Base-by-base conservation (phyloP, 495 filamentous ascomycete species). In the Xylaria flabelliformis region DNA sequence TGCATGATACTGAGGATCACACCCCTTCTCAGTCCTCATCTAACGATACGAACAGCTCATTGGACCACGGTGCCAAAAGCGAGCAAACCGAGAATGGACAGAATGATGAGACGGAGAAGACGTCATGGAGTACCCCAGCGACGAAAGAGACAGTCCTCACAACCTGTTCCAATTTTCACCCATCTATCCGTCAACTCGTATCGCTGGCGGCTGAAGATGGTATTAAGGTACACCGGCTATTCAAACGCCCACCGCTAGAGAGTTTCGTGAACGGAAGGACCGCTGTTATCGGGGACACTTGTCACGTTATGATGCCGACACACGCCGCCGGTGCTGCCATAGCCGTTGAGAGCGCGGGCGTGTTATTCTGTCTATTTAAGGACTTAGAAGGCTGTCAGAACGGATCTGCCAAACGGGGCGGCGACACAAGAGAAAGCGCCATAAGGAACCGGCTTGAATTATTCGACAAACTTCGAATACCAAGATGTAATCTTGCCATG, bases 401-500 rank as follows among this genome's bases (percentile, higher is more conserved):
- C 34, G n/a, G 21, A 24, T 21, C 24, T 21, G 59, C 58, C 32
- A 34, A 32, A 15, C 4, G 41, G 13, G 4, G 6, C 26, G n/a
- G 13, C 9, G 6, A 55, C 19, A 12, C 13, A 3, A 74, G 74
- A 58, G 41, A 46, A 34, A 21, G n/a, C 1, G 4, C 62, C 42
- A 53, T 72, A 29, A 66, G 24, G 41, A 15, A 21, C 19, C 63
- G 78, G 0, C 67, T 81, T 59, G 36, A 46, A 12, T 17, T 78
- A 6, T 81, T 80, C 17, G 75, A 80, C 51, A 72, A 68, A 32
- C 64, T 81, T 24, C 74, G 77, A 0, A 32, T 81, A 41, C 80
- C 77, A 0, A 58, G 77, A 39, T 80, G 80, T 42, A 80, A 81
- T 67, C 67, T 79, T 55, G 71, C 75, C 17, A 80, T 81, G 80